phyloP scores from a whole-genome alignment of 1,284 basidiomycete species.

The Ustilago lituana region DNA sequence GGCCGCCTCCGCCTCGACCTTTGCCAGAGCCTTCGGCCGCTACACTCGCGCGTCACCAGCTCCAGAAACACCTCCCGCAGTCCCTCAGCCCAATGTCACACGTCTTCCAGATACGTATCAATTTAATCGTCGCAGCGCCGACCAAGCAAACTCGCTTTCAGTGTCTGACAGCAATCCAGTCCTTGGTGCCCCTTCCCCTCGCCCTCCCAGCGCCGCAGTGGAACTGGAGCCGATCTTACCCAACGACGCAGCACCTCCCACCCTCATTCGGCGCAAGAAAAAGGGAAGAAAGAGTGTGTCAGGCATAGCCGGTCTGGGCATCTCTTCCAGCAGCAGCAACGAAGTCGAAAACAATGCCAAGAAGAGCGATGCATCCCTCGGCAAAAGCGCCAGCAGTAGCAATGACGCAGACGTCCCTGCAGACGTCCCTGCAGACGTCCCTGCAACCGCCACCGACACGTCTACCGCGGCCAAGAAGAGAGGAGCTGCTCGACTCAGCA shows the following conservation, averaged over 20 bases:
- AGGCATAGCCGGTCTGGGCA: conserved; percentile 54
- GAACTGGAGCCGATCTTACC: conserved; percentile 91
- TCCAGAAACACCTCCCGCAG: conserved; percentile 34
- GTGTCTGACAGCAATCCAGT: conserved; percentile 36
- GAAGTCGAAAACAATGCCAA: conserved; percentile 1
- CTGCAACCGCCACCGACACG: not conserved
- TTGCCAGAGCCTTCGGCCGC: conserved; percentile 60
- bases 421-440: not conserved
- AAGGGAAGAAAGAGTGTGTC: conserved; percentile 26
- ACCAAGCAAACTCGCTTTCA: conserved; percentile 14
- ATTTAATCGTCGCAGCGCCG: conserved; percentile 29
- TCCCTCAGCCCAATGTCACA: conserved; percentile 68
- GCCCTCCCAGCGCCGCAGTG: conserved; percentile 73
- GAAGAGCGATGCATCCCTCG: not conserved
- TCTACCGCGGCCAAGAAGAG: conserved; percentile 17
- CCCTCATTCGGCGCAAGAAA: conserved; percentile 64
- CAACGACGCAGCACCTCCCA: conserved; percentile 82
- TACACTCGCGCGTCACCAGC: conserved; percentile 40
- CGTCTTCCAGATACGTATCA: conserved; percentile 58
- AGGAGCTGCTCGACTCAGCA: conserved; percentile 30
- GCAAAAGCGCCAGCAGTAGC: not conserved
- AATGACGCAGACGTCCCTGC: not conserved
- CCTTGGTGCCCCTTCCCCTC: conserved; percentile 54
- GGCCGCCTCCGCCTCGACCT: conserved; percentile 45
- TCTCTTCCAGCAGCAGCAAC: conserved; percentile 14